Conservation (phyloP, 1,139 yeast species). For the Lodderomyces elongisporus region DNA sequence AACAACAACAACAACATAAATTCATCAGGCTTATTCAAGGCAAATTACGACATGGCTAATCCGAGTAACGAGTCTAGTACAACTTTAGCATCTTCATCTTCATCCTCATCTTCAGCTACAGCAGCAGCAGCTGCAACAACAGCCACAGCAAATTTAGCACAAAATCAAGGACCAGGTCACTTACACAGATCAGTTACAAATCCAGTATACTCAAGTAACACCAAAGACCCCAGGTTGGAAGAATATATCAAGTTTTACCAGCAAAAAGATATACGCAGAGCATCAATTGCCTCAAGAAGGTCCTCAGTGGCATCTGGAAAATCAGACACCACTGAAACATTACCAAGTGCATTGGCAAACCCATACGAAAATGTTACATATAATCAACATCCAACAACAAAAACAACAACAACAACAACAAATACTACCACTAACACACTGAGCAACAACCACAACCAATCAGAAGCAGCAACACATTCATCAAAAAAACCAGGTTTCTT, state of each 20-base stretch:
- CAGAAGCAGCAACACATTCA: neutral
- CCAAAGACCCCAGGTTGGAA: constrained; percentile 49
- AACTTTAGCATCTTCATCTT: constrained; percentile 3
- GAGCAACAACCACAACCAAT: neutral
- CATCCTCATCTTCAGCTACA: neutral
- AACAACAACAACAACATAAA: neutral
- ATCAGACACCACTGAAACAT: constrained; percentile 7
- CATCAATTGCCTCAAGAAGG: constrained; percentile 15
- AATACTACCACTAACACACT: no score
- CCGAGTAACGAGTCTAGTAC: constrained; percentile 1
- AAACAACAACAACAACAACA: no score
- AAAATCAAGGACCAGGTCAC: constrained; percentile 1
- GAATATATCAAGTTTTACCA: constrained; percentile 53
- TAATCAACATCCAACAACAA: constrained; percentile 8
- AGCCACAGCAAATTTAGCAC: neutral
- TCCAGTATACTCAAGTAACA: constrained; percentile 11
- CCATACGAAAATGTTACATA: constrained; percentile 14
- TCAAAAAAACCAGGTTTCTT: neutral
- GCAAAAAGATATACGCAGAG: constrained; percentile 25
- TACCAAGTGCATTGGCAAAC: constrained; percentile 45
- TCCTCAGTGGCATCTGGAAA: constrained; percentile 14
- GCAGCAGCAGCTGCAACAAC: neutral
- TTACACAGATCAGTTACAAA: constrained; percentile 16
- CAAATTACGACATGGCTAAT: constrained; percentile 9
- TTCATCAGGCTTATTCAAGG: constrained; percentile 7